These are phyloP conservation scores for Macrolepiota fuliginosa DNA, from an alignment of 768 basidiomycete genomes.

Conservation along the genomic window DNA sequence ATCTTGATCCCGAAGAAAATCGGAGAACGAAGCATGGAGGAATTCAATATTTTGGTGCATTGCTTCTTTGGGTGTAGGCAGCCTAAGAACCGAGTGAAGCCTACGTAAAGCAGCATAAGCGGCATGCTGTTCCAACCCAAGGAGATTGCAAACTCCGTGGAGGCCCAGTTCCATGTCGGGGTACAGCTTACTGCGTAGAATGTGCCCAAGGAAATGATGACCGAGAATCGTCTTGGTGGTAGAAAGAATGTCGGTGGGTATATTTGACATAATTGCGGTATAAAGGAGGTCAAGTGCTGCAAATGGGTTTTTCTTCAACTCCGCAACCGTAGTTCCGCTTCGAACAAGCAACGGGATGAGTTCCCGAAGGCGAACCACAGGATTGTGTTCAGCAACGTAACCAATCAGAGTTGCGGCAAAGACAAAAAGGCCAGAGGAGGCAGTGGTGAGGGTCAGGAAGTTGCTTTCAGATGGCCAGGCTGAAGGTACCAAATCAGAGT, in stretches of 20 bases:
- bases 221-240: not conserved
- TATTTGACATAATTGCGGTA: not conserved
- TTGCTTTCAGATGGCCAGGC: not conserved
- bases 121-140: not conserved
- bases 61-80: not conserved
- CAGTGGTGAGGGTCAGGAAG: not conserved
- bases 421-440: not conserved
- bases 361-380: not conserved
- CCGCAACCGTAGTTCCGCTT: no score
- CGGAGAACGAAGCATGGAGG: not conserved
- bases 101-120: not conserved
- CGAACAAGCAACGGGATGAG: not conserved
- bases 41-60: not conserved
- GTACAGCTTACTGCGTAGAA: no score
- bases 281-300: not conserved
- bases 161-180: no score
- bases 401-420: not conserved
- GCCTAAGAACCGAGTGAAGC: not conserved
- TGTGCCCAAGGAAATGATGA: not conserved
- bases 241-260: not conserved
- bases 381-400: not conserved
- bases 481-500: not conserved
- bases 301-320: not conserved
- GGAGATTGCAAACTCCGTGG: not conserved
- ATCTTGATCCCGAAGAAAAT: not conserved